These are phyloP conservation scores for Hura crepitans DNA, from an alignment of 441 rosid species.

Conservation along the genomic window DNA sequence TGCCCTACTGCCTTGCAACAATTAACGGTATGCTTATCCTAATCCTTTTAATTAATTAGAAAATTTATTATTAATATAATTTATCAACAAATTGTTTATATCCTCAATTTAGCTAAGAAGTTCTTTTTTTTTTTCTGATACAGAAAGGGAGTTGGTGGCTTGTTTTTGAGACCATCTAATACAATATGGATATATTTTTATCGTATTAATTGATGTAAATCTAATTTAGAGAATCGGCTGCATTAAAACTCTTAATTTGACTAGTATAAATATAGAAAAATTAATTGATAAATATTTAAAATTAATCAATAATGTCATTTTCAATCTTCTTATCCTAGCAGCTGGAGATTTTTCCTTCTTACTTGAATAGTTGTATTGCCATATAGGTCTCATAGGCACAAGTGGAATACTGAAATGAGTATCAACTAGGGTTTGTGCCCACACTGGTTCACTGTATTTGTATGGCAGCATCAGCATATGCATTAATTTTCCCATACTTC, in stretches of 20 bases:
- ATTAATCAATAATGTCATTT: not conserved
- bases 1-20: conserved; percentile 68
- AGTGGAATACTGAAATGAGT: conserved; percentile 8
- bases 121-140: too few species aligned
- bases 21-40: conserved; percentile 43
- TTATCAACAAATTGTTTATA: too few species aligned
- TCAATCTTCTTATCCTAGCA: not conserved
- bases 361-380: conserved; percentile 4
- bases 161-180: too few species aligned
- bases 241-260: not conserved
- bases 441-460: not conserved
- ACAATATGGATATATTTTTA: too few species aligned
- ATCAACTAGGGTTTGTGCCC: conserved; percentile 7
- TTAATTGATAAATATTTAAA: not conserved
- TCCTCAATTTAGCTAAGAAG: too few species aligned
- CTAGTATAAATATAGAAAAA: too few species aligned
- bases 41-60: too few species aligned
- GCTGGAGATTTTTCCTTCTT: not conserved
- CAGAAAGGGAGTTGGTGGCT: too few species aligned
- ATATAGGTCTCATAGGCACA: conserved; percentile 17
- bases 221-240: not conserved
- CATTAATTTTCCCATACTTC: not conserved
- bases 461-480: not conserved
- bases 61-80: too few species aligned
- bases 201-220: not conserved